Percentiles rank a stretch among this genome's conserved stretches.
These are phyloP conservation scores for Coemansia sp. DNA, from an alignment of 192 early-diverging fungal species.

Conservation along the genomic window DNA sequence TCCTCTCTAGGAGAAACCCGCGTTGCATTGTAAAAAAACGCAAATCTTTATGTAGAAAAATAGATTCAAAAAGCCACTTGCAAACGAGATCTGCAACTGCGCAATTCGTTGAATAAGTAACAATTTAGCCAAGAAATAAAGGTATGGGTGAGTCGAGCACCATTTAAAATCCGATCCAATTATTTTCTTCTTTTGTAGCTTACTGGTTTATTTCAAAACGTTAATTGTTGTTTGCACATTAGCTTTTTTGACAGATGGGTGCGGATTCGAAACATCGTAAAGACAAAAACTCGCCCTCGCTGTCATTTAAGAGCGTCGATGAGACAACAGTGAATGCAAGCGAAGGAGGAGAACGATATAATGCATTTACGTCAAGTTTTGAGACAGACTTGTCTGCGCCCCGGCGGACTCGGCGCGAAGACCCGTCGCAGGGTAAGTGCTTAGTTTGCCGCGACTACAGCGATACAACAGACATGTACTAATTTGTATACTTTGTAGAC, in stretches of 20 bases:
- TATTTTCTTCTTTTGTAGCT: too few species aligned
- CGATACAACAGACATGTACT: too few species aligned
- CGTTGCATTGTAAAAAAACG: too few species aligned
- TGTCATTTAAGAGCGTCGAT: conserved; percentile 11
- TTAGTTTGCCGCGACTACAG: too few species aligned
- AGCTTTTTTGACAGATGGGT: conserved; percentile 1
- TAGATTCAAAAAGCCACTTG: too few species aligned
- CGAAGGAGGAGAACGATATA: neutral
- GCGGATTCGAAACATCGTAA: conserved; percentile 4
- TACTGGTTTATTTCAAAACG: neutral
- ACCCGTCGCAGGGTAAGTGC: conserved; percentile 27
- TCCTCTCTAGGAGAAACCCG: too few species aligned
- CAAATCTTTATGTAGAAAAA: too few species aligned
- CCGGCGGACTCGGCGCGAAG: conserved; percentile 17
- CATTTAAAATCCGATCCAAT: too few species aligned
- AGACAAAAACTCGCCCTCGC: conserved; percentile 1
- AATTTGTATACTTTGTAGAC: neutral
- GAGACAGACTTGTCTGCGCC: conserved; percentile 48
- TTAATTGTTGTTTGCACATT: neutral
- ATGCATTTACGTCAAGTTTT: conserved; percentile 25
- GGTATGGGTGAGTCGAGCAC: too few species aligned
- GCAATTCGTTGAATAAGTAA: too few species aligned
- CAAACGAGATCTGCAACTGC: too few species aligned
- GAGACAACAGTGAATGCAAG: conserved; percentile 2
- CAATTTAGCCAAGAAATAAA: too few species aligned